These are phyloP conservation scores for Rubroshorea leprosula DNA, from an alignment of 345 rosid species.

Conservation along the genomic window DNA sequence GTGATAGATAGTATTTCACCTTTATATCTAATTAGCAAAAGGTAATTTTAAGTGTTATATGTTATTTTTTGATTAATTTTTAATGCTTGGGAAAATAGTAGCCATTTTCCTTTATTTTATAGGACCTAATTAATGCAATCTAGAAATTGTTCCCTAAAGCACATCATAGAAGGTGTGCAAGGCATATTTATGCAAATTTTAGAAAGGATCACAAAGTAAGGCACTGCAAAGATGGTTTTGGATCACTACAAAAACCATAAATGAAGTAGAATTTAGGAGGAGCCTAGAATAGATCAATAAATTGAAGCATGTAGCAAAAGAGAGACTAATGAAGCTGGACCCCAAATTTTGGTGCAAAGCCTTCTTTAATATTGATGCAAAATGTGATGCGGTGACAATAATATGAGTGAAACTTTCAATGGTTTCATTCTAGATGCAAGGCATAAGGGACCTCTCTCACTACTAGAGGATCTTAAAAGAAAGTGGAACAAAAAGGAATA, in stretches of 20 bases:
- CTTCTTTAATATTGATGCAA: neutral
- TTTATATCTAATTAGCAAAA: neutral
- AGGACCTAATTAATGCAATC: too few relatives aligned
- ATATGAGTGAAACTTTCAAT: neutral
- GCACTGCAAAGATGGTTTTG: too few relatives aligned
- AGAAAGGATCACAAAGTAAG: too few relatives aligned
- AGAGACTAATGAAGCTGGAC: neutral
- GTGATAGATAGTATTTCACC: neutral
- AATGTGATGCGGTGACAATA: neutral
- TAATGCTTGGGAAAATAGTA: too few relatives aligned
- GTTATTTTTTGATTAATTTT: neutral
- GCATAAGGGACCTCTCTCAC: neutral
- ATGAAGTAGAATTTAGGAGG: too few relatives aligned
- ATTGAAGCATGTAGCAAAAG: neutral
- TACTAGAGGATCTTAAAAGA: neutral
- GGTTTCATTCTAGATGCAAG: neutral
- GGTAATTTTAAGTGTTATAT: neutral
- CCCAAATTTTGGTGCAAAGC: neutral
- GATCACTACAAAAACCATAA: too few relatives aligned
- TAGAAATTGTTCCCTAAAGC: too few relatives aligned
- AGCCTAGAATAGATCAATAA: neutral
- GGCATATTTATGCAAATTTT: too few relatives aligned
- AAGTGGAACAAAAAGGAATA: too few relatives aligned
- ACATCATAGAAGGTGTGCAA: too few relatives aligned
- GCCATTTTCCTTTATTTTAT: too few relatives aligned